phyloP scores from a whole-genome alignment of 495 filamentous ascomycete genomes.

The Penicillium malachiteum region DNA sequence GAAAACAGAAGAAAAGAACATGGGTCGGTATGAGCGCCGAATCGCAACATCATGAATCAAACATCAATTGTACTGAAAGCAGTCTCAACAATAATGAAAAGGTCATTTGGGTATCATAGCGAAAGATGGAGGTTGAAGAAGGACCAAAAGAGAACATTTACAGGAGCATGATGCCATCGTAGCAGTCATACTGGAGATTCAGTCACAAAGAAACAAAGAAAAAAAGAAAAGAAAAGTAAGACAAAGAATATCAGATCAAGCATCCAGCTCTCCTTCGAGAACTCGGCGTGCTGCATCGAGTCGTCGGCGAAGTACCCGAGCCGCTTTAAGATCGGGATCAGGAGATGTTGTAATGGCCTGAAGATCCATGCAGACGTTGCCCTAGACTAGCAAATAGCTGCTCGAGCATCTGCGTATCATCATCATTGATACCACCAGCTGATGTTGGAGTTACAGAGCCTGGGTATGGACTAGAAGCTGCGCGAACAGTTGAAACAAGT shows the following conservation, averaged over 20 bases:
- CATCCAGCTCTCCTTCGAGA: constrained; percentile 63
- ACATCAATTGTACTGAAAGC: not conserved
- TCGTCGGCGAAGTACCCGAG: constrained; percentile 60
- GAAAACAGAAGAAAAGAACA: not conserved
- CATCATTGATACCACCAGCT: constrained; percentile 54
- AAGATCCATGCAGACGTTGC: constrained; percentile 65
- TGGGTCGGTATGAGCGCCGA: not conserved
- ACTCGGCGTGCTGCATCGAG: constrained; percentile 71
- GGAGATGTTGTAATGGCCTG: constrained; percentile 52
- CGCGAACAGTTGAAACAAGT: constrained; percentile 40
- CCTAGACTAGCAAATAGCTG: constrained; percentile 70
- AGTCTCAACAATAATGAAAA: not conserved
- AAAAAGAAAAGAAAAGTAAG: not conserved
- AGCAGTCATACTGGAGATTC: constrained; percentile 8
- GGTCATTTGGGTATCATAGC: constrained; percentile 25
- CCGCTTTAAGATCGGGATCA: constrained; percentile 56
- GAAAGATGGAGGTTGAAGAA: constrained; percentile 11
- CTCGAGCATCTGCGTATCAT: constrained; percentile 76
- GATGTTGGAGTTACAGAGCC: constrained; percentile 29
- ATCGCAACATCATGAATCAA: not conserved
- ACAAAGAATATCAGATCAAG: constrained; percentile 20
- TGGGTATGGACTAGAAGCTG: constrained; percentile 39
- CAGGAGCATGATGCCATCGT: constrained; percentile 11
- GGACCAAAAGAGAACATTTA: constrained; percentile 10
- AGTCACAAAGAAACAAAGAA: constrained; percentile 3